Percentiles rank a stretch among this genome's conserved stretches.
Evolutionary conservation across 345 rosid genomes (phyloP).

Genomic region (Eucalyptus cloeziana): DNA sequence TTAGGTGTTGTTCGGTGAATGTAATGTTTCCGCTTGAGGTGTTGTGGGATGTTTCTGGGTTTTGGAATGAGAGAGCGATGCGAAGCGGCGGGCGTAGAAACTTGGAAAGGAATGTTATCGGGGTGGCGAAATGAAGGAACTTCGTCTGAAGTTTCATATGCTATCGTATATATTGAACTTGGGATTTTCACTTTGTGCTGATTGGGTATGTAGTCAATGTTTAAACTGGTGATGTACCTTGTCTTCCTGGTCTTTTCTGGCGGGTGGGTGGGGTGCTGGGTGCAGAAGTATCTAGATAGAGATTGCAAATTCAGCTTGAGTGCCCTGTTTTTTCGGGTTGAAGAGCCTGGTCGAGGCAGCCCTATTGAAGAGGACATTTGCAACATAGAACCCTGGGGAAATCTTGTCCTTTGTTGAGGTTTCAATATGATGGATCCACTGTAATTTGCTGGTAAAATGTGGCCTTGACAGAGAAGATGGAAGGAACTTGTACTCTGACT

Average conservation of each 20-base stretch:
- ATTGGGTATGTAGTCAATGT: background rate
- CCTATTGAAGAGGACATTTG: background rate
- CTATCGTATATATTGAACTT: background rate
- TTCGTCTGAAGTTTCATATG: background rate
- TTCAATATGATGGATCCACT: background rate
- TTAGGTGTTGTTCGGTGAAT: background rate
- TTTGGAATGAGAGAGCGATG: background rate
- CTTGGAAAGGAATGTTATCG: background rate
- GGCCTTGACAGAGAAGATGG: background rate
- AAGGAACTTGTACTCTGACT: background rate
- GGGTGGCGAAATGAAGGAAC: background rate
- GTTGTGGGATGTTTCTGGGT: background rate
- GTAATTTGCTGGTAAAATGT: background rate
- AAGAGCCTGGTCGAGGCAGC: background rate
- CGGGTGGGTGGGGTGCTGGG: too few relatives aligned
- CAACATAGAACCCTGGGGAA: background rate
- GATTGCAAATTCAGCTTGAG: background rate
- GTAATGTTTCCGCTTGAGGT: background rate
- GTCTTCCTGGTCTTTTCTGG: background rate
- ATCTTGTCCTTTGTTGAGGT: background rate
- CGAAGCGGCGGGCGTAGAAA: background rate
- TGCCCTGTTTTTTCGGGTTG: background rate
- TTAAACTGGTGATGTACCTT: background rate
- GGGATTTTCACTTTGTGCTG: background rate
- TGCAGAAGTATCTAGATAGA: background rate